Conservation (phyloP, 306 rosid species). For the Prunus fruticosa region DNA sequence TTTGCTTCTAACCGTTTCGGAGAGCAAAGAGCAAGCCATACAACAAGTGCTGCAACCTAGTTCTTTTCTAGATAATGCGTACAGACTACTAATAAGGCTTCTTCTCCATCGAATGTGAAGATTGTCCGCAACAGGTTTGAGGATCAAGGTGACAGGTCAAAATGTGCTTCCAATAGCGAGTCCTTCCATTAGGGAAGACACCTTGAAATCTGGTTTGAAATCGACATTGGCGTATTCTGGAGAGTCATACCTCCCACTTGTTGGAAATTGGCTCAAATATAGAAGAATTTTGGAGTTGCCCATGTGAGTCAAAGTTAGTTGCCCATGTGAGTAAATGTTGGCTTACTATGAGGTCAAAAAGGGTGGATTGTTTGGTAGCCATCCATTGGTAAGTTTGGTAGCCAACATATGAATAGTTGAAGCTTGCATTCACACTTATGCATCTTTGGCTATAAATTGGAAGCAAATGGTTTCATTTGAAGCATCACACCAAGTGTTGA, state of each 20-base stretch:
- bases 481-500: too few species aligned
- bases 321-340: too few species aligned
- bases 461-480: too few species aligned
- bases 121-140: background rate
- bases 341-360: too few species aligned
- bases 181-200: constrained; percentile 63
- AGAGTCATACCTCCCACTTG: constrained; percentile 67
- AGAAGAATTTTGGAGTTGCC: too few species aligned
- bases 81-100: constrained; percentile 1
- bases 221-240: constrained; percentile 43
- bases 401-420: too few species aligned
- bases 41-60: background rate
- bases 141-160: constrained; percentile 64
- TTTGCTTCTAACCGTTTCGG: background rate
- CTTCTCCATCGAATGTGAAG: background rate
- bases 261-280: too few species aligned
- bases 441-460: too few species aligned
- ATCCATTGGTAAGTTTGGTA: too few species aligned
- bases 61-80: constrained; percentile 10
- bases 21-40: background rate
- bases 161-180: constrained; percentile 55
- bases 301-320: too few species aligned
- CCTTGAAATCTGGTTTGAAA: constrained; percentile 74
- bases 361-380: too few species aligned
- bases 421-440: too few species aligned